phyloP scores from a whole-genome alignment of 257 asterid species.

The Prunella vulgaris region DNA sequence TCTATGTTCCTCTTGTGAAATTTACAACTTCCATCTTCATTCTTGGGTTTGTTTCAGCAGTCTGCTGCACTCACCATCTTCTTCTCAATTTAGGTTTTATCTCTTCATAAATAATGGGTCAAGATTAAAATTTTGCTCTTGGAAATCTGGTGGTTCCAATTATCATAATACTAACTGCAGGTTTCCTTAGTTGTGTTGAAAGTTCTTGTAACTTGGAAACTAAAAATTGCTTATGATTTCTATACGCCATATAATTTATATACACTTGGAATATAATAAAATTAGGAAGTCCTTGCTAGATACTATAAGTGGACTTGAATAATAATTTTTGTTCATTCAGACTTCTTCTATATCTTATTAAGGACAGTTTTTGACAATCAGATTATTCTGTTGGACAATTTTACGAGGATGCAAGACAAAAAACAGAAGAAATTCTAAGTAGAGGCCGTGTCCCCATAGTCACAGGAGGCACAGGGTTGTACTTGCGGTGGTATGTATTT shows the following conservation, averaged over 20 bases:
- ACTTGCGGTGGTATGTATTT: slow-evolving; percentile 78
- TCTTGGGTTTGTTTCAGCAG: background rate
- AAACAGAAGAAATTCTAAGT: slow-evolving; percentile 59
- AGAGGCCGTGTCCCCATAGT: slow-evolving; percentile 79
- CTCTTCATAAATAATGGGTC: background rate
- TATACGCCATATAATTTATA: background rate
- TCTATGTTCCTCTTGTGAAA: background rate
- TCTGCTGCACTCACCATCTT: background rate
- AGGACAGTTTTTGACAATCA: slow-evolving; percentile 23
- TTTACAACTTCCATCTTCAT: background rate
- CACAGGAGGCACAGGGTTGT: slow-evolving; percentile 94
- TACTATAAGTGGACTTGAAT: background rate
- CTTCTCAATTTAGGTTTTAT: background rate
- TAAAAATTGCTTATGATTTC: background rate
- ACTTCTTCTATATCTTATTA: slow-evolving; percentile 9
- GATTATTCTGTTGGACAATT: slow-evolving; percentile 92
- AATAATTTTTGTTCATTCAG: background rate
- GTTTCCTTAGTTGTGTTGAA: background rate
- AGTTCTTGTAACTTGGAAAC: background rate
- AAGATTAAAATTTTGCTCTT: background rate
- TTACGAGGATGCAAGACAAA: slow-evolving; percentile 80
- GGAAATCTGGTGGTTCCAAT: background rate
- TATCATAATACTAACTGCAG: background rate
- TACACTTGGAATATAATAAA: background rate
- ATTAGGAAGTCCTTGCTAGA: background rate